Conservation (phyloP, 2,329 filamentous ascomycete species). For the Sclerotinia borealis region DNA sequence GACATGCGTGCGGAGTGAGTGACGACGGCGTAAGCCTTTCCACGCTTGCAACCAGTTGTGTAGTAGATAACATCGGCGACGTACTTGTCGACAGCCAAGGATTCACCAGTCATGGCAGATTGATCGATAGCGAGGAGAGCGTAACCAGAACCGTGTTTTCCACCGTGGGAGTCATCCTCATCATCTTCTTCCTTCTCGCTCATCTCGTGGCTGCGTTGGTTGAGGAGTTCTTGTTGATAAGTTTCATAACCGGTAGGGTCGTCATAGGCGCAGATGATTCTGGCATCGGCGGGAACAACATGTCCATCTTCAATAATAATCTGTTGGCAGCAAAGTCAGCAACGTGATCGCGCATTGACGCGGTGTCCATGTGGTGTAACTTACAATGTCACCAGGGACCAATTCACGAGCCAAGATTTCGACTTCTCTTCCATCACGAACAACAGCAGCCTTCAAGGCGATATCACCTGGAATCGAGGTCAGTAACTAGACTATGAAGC, state of each 20-base stretch:
- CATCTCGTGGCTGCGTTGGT: constrained; percentile 53
- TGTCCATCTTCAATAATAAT: constrained; percentile 66
- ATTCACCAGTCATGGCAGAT: constrained; percentile 76
- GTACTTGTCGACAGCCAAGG: constrained; percentile 72
- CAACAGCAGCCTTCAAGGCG: constrained; percentile 63
- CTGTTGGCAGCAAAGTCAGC: constrained; percentile 33
- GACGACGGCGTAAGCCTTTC: constrained; percentile 66
- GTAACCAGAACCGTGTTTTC: constrained; percentile 52
- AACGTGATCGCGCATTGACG: not conserved
- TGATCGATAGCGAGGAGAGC: constrained; percentile 68
- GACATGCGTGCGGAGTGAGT: constrained; percentile 63
- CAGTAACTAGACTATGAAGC: not conserved
- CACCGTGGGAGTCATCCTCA: constrained; percentile 46
- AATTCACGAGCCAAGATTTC: constrained; percentile 69
- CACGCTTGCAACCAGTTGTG: constrained; percentile 76
- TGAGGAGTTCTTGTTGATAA: constrained; percentile 59
- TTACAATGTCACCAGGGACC: constrained; percentile 69
- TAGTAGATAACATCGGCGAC: constrained; percentile 73
- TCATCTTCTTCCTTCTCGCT: constrained; percentile 51
- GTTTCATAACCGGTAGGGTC: constrained; percentile 60
- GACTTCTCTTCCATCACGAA: constrained; percentile 61
- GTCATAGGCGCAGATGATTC: constrained; percentile 68
- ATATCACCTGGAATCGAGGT: constrained; percentile 52
- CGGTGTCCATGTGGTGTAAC: constrained; percentile 27
- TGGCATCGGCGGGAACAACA: constrained; percentile 63